Conservation (phyloP, 2,329 filamentous ascomycete genomes). For the Bisporella sp. region DNA sequence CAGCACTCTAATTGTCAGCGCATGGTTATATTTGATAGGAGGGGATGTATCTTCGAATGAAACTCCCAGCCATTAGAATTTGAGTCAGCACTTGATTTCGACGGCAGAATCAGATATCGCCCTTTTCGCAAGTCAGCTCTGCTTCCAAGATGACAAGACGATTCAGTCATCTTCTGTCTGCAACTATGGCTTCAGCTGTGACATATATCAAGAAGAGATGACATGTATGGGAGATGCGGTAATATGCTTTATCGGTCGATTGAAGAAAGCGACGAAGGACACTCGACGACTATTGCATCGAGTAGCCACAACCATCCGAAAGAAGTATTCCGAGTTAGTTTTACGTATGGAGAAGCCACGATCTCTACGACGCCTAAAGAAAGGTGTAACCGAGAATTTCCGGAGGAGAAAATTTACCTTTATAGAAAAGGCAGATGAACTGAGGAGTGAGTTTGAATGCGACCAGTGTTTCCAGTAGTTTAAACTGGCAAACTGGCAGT, state of each 20-base stretch:
- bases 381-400: slow-evolving; percentile 17
- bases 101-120: too few species aligned
- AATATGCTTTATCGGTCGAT: slow-evolving; percentile 13
- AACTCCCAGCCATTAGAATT: too few species aligned
- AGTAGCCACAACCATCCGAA: slow-evolving; percentile 9
- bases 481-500: too few species aligned
- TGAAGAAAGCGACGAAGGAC: slow-evolving; percentile 8
- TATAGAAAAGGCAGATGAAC: slow-evolving; percentile 17
- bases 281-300: neutral
- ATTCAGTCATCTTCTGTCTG: neutral
- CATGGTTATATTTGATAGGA: too few species aligned
- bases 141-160: neutral
- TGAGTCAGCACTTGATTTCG: too few species aligned
- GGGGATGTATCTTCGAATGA: too few species aligned
- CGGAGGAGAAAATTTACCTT: slow-evolving; percentile 15
- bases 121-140: neutral
- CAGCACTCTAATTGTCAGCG: too few species aligned
- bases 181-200: neutral
- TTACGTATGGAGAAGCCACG: slow-evolving; percentile 14
- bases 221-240: slow-evolving; percentile 11
- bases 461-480: too few species aligned
- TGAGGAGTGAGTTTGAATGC: slow-evolving; percentile 17
- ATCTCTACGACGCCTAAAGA: slow-evolving; percentile 14
- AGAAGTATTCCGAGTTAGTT: slow-evolving; percentile 14
- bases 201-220: slow-evolving; percentile 15